Evolutionary conservation across 2,329 filamentous ascomycete genomes (phyloP).

Genomic region (Coniella vitis): DNA sequence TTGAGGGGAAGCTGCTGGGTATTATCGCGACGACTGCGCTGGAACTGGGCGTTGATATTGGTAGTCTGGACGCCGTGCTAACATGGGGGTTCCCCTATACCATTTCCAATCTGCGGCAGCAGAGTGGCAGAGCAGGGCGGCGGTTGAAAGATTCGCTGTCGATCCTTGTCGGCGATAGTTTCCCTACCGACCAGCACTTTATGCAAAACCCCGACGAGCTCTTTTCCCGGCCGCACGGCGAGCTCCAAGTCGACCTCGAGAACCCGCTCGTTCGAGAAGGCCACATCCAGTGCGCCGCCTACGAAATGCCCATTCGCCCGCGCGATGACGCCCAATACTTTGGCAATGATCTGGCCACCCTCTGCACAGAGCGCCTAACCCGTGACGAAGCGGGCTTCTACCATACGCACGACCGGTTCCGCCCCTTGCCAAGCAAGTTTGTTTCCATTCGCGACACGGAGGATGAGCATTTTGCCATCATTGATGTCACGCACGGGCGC

Average conservation of each 20-base stretch:
- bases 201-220: constrained; percentile 96
- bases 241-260: constrained; percentile 82
- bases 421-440: constrained; percentile 73
- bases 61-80: constrained; percentile 85
- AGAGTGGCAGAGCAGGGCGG: constrained; percentile 86
- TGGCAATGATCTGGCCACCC: constrained; percentile 60
- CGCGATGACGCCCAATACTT: constrained; percentile 73
- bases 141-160: constrained; percentile 91
- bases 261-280: constrained; percentile 90
- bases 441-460: constrained; percentile 84
- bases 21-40: constrained; percentile 91
- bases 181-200: constrained; percentile 89
- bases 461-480: constrained; percentile 88
- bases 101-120: constrained; percentile 88
- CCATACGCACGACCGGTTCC: constrained; percentile 82
- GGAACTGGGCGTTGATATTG: constrained; percentile 92
- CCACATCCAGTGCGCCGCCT: constrained; percentile 90
- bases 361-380: constrained; percentile 68
- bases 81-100: constrained; percentile 94
- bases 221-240: constrained; percentile 83
- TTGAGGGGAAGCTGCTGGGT: constrained; percentile 85
- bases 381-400: constrained; percentile 75
- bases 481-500: constrained; percentile 75
- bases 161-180: constrained; percentile 81
- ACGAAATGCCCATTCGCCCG: constrained; percentile 86